A percentile compares a stretch with the other conserved stretches of the same genome.
These are phyloP conservation scores for Bassia scoparia DNA, from an alignment of 148 eudicot genomes.

Conservation along the genomic window DNA sequence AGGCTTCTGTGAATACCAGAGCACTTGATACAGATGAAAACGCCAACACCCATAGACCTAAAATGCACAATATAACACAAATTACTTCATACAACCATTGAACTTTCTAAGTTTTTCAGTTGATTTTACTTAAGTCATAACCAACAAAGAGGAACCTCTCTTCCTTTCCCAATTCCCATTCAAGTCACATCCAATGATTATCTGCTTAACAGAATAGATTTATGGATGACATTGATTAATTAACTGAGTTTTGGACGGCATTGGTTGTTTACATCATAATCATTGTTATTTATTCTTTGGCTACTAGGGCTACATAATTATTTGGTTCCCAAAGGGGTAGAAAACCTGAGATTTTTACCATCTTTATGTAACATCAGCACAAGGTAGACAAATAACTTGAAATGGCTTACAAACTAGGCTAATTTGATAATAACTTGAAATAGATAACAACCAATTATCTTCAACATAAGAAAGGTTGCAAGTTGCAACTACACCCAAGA, in stretches of 20 bases:
- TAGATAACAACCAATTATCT: not conserved
- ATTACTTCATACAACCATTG: not conserved
- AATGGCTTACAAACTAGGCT: not conserved
- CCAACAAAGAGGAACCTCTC: not conserved
- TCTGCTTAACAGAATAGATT: not conserved
- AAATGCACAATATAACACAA: conserved; percentile 17
- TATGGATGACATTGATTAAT: too few relatives aligned
- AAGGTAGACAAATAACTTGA: not conserved
- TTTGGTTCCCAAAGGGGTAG: not conserved
- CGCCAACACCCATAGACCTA: conserved; percentile 81
- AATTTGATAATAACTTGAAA: not conserved
- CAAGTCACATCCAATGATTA: not conserved
- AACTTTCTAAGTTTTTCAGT: not conserved
- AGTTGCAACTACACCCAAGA: not conserved
- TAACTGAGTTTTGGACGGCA: not conserved
- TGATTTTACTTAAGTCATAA: not conserved
- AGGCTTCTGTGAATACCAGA: conserved; percentile 98
- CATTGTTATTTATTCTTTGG: too few relatives aligned
- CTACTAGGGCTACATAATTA: too few relatives aligned
- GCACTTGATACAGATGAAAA: conserved; percentile 91
- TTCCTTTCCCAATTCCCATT: not conserved
- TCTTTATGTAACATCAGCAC: not conserved
- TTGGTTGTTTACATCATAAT: not conserved
- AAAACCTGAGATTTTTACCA: not conserved
- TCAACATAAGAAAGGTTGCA: not conserved